Percentiles rank a stretch among this genome's conserved stretches.
Evolutionary conservation across 2,329 filamentous ascomycete genomes (phyloP).

Genomic region (Fusarium circinatum): DNA sequence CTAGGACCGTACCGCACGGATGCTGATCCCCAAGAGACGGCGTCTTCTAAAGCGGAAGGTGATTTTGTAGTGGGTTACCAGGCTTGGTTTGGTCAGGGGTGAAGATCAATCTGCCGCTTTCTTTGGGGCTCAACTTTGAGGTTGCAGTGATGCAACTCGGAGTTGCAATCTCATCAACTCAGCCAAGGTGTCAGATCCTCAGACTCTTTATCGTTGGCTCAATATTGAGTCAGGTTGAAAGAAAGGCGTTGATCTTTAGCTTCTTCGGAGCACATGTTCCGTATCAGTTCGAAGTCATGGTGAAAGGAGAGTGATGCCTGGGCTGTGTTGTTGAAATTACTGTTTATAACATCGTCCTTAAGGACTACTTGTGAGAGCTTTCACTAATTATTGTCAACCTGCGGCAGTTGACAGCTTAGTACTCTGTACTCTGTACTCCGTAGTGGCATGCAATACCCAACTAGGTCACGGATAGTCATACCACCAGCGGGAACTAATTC

Average conservation of each 20-base stretch:
- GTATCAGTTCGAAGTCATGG: neutral
- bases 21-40: neutral
- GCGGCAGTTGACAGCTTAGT: neutral
- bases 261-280: neutral
- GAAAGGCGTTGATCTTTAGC: neutral
- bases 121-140: neutral
- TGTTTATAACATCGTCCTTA: neutral
- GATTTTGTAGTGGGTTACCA: neutral
- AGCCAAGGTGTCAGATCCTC: neutral
- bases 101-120: neutral
- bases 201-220: neutral
- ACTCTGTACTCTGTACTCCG: too few relatives aligned
- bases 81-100: neutral
- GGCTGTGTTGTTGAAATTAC: neutral
- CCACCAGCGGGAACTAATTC: neutral
- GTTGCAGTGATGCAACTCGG: neutral
- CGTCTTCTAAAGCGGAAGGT: neutral
- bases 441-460: neutral
- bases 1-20: neutral
- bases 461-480: neutral
- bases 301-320: neutral
- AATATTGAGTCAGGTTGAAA: neutral
- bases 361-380: neutral
- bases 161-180: neutral
- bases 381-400: neutral